Evolutionary conservation across 306 rosid genomes (phyloP).

Genomic region (Abrus precatorius): DNA sequence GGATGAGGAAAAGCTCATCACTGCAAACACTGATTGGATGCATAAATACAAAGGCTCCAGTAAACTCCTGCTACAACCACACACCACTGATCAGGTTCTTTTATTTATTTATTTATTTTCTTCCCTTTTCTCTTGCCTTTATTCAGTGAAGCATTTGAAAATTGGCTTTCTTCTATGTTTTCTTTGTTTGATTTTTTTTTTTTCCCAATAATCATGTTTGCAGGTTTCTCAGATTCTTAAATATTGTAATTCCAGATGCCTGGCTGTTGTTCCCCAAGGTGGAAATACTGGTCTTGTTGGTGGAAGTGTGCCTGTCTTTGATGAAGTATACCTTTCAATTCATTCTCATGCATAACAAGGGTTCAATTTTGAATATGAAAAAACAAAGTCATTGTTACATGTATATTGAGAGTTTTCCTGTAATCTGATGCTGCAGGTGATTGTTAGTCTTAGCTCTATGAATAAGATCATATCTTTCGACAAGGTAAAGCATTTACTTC

Average conservation of each 20-base stretch:
- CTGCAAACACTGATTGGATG: constrained; percentile 95
- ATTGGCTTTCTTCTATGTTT: constrained; percentile 20
- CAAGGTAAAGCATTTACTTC: constrained; percentile 67
- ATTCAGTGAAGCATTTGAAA: constrained; percentile 6
- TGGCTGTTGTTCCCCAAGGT: constrained; percentile 98
- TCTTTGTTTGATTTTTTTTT: constrained; percentile 16
- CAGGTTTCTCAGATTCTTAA: constrained; percentile 88
- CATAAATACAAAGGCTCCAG: constrained; percentile 85
- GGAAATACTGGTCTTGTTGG: constrained; percentile 99
- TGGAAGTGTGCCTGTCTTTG: constrained; percentile 97
- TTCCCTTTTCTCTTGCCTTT: neutral
- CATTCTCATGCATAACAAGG: constrained; percentile 32
- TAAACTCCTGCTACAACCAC: constrained; percentile 79
- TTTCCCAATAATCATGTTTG: constrained; percentile 26
- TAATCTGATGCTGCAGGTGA: constrained; percentile 76
- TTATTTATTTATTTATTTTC: neutral
- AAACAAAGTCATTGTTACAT: neutral
- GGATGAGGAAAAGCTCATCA: constrained; percentile 77
- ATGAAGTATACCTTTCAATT: constrained; percentile 68
- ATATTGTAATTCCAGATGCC: constrained; percentile 82
- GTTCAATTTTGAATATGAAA: neutral
- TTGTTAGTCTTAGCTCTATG: constrained; percentile 80
- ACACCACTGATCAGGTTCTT: constrained; percentile 81
- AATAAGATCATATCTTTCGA: constrained; percentile 80
- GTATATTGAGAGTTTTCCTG: constrained; percentile 38